These are phyloP conservation scores for Vigna mungo DNA, from an alignment of 306 rosid species.

Conservation along the genomic window DNA sequence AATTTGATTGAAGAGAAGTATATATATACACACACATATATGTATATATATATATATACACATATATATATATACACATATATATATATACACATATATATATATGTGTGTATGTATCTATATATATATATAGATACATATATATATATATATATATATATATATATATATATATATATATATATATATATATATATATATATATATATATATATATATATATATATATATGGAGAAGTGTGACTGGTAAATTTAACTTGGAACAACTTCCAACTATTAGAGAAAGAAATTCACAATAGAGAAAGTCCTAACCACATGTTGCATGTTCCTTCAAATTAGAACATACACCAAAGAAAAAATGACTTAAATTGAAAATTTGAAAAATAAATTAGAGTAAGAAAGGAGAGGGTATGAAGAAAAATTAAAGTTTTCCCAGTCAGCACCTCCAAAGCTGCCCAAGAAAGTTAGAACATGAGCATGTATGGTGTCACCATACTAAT, in stretches of 20 bases:
- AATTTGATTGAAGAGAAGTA: too few species aligned
- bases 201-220: too few species aligned
- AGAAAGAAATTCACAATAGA: neutral
- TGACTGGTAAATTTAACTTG: neutral
- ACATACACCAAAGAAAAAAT: neutral
- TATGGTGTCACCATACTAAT: neutral
- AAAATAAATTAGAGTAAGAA: neutral
- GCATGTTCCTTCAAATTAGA: neutral
- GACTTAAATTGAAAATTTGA: neutral
- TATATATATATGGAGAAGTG: too few species aligned
- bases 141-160: too few species aligned
- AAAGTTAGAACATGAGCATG: conserved; percentile 5
- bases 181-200: too few species aligned
- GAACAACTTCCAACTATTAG: neutral
- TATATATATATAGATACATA: too few species aligned
- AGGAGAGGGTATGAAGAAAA: neutral
- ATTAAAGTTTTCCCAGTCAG: neutral
- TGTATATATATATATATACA: too few species aligned
- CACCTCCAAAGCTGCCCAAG: neutral
- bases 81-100: too few species aligned
- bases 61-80: too few species aligned
- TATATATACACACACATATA: too few species aligned
- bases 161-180: too few species aligned
- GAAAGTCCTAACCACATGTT: neutral
- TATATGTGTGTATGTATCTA: too few species aligned